Evolutionary conservation across 371 early-diverging fungal species (phyloP).

Genomic region (Mucor lusitanicus): DNA sequence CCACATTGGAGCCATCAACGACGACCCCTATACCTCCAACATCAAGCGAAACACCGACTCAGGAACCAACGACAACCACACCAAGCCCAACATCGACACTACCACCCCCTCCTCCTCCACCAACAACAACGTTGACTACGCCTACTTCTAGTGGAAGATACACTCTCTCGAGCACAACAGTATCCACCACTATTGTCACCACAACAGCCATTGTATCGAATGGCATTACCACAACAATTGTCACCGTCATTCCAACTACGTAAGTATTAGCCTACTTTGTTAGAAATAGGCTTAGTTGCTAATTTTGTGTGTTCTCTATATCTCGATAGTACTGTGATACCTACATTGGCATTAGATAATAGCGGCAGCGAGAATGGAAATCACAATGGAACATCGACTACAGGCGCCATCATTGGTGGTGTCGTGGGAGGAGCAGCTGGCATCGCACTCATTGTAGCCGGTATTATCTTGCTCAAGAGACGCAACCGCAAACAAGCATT

Average conservation of each 20-base stretch:
- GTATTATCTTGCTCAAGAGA: slow-evolving; percentile 17
- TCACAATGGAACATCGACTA: background rate
- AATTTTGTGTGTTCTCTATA: background rate
- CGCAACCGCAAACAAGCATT: slow-evolving; percentile 14
- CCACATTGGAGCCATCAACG: background rate
- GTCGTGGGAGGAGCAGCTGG: slow-evolving; percentile 35
- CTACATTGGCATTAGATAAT: slow-evolving; percentile 23
- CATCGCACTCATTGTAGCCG: slow-evolving; percentile 29
- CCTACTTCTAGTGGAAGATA: slow-evolving; percentile 8
- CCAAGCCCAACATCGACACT: background rate
- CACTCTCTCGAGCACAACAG: slow-evolving; percentile 14
- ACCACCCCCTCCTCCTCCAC: slow-evolving; percentile 8
- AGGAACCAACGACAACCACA: background rate
- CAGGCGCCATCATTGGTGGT: slow-evolving; percentile 28
- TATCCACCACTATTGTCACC: slow-evolving; percentile 27
- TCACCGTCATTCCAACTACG: slow-evolving; percentile 37
- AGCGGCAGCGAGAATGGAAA: background rate
- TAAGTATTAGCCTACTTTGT: slow-evolving; percentile 16
- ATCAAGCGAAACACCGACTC: background rate
- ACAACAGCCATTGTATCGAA: slow-evolving; percentile 23
- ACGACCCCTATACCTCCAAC: background rate
- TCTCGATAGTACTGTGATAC: slow-evolving; percentile 31
- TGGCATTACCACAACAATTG: slow-evolving; percentile 28
- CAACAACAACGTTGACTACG: background rate
- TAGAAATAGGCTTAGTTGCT: background rate